A percentile compares a stretch with the other conserved stretches of the same genome.
Evolutionary conservation across 2,329 filamentous ascomycete species (phyloP).

Genomic region (Microcyclosporella mali): DNA sequence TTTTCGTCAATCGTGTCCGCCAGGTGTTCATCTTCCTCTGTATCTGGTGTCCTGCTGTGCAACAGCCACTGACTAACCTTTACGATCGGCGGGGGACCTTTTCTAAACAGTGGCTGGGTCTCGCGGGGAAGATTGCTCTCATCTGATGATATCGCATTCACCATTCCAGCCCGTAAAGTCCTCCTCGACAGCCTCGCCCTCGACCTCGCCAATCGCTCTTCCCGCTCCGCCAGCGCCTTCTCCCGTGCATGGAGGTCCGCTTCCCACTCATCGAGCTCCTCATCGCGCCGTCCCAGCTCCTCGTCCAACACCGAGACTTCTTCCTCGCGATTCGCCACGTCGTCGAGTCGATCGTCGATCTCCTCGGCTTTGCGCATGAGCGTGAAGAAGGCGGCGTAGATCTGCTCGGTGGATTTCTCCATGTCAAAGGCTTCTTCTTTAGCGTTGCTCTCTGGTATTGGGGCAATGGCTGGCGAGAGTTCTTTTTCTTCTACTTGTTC

Average conservation of each 20-base stretch:
- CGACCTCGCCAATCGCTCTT: slow-evolving; percentile 5
- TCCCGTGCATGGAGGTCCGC: slow-evolving; percentile 5
- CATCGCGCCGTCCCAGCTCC: slow-evolving; percentile 3
- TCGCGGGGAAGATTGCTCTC: not conserved
- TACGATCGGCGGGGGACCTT: slow-evolving; percentile 2
- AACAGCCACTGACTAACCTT: slow-evolving; percentile 2
- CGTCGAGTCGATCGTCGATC: slow-evolving; percentile 4
- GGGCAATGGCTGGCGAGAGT: not conserved
- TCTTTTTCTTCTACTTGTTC: no score
- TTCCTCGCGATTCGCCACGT: slow-evolving; percentile 6
- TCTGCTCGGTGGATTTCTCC: slow-evolving; percentile 8
- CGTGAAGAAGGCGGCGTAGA: slow-evolving; percentile 6
- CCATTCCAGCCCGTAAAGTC: not conserved
- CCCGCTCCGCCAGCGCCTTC: slow-evolving; percentile 4
- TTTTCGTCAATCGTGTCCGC: not conserved
- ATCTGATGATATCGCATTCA: not conserved
- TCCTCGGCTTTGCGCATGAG: slow-evolving; percentile 6
- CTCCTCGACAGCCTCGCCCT: slow-evolving; percentile 2
- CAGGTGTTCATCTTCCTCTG: no score
- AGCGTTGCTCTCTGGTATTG: not conserved
- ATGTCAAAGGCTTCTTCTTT: slow-evolving; percentile 5
- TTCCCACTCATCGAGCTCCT: slow-evolving; percentile 7
- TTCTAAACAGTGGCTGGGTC: slow-evolving; percentile 1
- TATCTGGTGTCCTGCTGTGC: not conserved
- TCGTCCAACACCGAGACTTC: slow-evolving; percentile 3